Base-by-base conservation (phyloP, 805 yeast species). In the Wickerhamiella shivajii region DNA sequence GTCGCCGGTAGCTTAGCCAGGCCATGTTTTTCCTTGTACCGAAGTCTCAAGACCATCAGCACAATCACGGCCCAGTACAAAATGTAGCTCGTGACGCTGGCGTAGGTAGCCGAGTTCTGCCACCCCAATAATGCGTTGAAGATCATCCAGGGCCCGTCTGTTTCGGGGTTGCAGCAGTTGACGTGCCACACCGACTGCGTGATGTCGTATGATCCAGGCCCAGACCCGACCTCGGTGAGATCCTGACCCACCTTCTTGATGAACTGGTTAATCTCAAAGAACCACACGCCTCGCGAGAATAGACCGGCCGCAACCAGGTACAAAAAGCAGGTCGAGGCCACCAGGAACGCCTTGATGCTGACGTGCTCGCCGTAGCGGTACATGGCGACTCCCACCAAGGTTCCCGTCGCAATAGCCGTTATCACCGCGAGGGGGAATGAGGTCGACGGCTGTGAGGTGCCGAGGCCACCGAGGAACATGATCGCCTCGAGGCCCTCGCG, bases 401-500 rank as follows among this genome's bases (percentile, higher is more conserved):
- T 55, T 5, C 94, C 92, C 1, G 70, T 46, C 1, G 64, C 39
- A 2, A 72, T 57, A 0, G 84, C 94, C 0, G 62, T 40, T 0
- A 74, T 18, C 30, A 71, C 70, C 0, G 90, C 74, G 22, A 76
- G 49, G 12, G 85, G 74, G 39, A 78, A 65, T 0, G 83, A 68
- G 0, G 70, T 50, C 9, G 70, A 50, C 5, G 87, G 83, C 41
- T 73, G 79, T 22, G 73, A 69, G 38, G 79, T 71, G 15, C 83
- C 83, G 27, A 84, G 74, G 18, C 95, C 96, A 3, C 94, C 95
- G 27, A 84, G 66, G 46, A 84, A 84, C 2, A 84, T 90, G 23
- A 84, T 84, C 0, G 94, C 94, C 54, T 84, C 95, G 34, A 84
- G 59, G 1, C 94, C 93, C 55, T 84, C 95, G 50, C 95, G 68